Evolutionary conservation across 1,284 basidiomycete species (phyloP).

Genomic region (Cutaneotrichosporon mucoides): DNA sequence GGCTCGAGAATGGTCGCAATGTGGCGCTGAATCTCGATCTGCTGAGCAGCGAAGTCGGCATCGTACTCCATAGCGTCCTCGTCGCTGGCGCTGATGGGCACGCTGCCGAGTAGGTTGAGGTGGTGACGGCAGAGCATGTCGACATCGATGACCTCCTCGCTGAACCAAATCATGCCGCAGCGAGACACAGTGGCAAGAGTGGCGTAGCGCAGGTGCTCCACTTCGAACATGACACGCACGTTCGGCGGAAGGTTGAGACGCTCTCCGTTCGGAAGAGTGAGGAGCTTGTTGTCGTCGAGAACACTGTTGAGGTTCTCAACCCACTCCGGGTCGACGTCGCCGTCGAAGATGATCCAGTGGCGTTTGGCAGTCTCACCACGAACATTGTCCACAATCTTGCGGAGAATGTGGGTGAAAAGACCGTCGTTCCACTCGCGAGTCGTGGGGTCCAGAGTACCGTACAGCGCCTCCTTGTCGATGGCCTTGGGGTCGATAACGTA

Average conservation of each 20-base stretch:
- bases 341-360: slow-evolving; percentile 99
- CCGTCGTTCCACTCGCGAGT: slow-evolving; percentile 99
- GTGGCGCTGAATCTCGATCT: slow-evolving; percentile 69
- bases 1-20: slow-evolving; percentile 72
- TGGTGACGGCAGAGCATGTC: slow-evolving; percentile 90
- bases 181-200: slow-evolving; percentile 98
- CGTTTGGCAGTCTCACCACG: slow-evolving; percentile 94
- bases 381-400: slow-evolving; percentile 98
- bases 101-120: slow-evolving; percentile 68
- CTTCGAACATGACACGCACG: slow-evolving; percentile 99
- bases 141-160: slow-evolving; percentile 87
- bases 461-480: slow-evolving; percentile 96
- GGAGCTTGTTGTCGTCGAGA: slow-evolving; percentile 95
- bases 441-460: slow-evolving; percentile 94
- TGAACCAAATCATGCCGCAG: slow-evolving; percentile 99
- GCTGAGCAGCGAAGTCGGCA: slow-evolving; percentile 47
- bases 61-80: slow-evolving; percentile 67
- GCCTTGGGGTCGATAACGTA: slow-evolving; percentile 99
- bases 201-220: slow-evolving; percentile 95
- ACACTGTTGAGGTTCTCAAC: slow-evolving; percentile 99
- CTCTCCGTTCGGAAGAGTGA: slow-evolving; percentile 97
- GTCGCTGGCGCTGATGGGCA: slow-evolving; percentile 84
- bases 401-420: slow-evolving; percentile 93
- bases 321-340: slow-evolving; percentile 99
- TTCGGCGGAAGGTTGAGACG: slow-evolving; percentile 95